Percentiles rank a stretch among this genome's conserved stretches.
These are phyloP conservation scores for Psidium guajava DNA, from an alignment of 345 rosid genomes.

Conservation along the genomic window DNA sequence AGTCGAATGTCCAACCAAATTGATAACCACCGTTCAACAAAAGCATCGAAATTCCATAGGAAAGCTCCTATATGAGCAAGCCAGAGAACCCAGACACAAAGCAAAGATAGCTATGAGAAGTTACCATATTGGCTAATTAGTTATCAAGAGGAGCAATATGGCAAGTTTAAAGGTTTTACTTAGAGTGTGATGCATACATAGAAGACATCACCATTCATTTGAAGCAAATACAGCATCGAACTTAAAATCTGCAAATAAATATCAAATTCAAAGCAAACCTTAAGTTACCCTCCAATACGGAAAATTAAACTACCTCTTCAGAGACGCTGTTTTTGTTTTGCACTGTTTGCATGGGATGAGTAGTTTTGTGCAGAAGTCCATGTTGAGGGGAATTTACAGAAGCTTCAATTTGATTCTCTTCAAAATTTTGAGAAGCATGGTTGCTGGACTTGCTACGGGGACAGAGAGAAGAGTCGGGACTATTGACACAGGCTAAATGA, in stretches of 20 bases:
- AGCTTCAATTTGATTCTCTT: constrained; percentile 21
- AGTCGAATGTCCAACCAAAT: not conserved
- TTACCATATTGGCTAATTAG: not conserved
- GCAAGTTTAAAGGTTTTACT: not conserved
- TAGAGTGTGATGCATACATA: not conserved
- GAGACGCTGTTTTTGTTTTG: constrained; percentile 10
- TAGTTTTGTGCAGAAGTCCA: constrained; percentile 16
- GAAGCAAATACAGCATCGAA: not conserved
- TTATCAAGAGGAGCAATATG: not conserved
- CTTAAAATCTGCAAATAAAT: not conserved
- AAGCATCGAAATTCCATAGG: not conserved
- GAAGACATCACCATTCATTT: not conserved
- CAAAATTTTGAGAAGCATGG: constrained; percentile 12
- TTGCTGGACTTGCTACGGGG: constrained; percentile 10
- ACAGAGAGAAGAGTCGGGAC: constrained; percentile 14
- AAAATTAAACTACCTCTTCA: constrained; percentile 21
- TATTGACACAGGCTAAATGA: constrained; percentile 7
- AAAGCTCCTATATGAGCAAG: not conserved
- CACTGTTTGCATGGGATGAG: constrained; percentile 5
- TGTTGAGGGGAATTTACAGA: constrained; percentile 19
- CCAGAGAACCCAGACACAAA: not conserved
- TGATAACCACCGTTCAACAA: not conserved
- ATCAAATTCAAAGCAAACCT: not conserved
- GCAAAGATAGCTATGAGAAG: not conserved
- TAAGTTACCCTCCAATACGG: not conserved